Percentiles rank a stretch among this genome's conserved stretches.
These are phyloP conservation scores for Crithidia acanthocephali DNA, from an alignment of 208 protist species.

Conservation along the genomic window DNA sequence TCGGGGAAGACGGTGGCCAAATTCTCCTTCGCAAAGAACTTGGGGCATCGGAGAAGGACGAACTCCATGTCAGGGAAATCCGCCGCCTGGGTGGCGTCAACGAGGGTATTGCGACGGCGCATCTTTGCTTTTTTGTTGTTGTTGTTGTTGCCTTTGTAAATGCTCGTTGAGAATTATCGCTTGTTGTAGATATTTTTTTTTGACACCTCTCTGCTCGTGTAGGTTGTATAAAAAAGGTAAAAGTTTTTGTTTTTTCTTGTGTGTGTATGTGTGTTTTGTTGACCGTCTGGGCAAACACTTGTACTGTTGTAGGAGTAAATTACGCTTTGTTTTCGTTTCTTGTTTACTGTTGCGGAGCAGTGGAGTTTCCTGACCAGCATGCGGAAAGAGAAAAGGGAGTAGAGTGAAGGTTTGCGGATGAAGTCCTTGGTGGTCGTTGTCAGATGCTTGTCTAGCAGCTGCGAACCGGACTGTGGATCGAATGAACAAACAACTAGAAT, in stretches of 20 bases:
- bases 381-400: too few species aligned
- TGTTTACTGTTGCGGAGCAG: too few species aligned
- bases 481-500: too few species aligned
- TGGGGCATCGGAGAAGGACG: conserved; percentile 35
- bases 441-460: too few species aligned
- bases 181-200: background rate
- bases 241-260: background rate
- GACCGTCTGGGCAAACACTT: too few species aligned
- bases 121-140: conserved; percentile 1
- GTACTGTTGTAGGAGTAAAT: too few species aligned
- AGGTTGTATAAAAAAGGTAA: background rate
- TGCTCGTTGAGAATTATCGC: background rate
- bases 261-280: background rate
- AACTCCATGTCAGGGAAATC: conserved; percentile 37
- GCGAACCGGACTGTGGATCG: too few species aligned
- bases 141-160: background rate
- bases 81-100: conserved; percentile 12
- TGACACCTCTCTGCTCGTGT: background rate
- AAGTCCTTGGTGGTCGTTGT: too few species aligned
- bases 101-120: conserved; percentile 27
- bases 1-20: conserved; percentile 51
- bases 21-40: conserved; percentile 43
- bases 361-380: too few species aligned
- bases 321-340: background rate
- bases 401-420: too few species aligned